Evolutionary conservation across 768 basidiomycete species (phyloP).

Genomic region (Auricularia heimuer): DNA sequence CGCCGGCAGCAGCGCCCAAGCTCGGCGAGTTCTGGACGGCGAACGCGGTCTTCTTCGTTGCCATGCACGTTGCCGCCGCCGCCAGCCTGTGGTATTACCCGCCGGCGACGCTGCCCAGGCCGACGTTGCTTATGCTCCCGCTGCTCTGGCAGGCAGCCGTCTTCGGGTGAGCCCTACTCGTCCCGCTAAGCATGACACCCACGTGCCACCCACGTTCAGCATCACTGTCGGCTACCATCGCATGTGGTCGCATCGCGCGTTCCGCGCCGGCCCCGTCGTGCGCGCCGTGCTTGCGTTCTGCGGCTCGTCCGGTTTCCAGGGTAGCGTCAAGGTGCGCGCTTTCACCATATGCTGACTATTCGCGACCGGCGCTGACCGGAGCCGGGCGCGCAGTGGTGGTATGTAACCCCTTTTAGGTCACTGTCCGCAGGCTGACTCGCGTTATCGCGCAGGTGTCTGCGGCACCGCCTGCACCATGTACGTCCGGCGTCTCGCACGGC

Average conservation of each 20-base stretch:
- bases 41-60: constrained; percentile 48
- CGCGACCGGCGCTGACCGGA: background rate
- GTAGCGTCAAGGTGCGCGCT: constrained; percentile 56
- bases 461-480: constrained; percentile 70
- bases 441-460: constrained; percentile 41
- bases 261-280: constrained; percentile 46
- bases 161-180: constrained; percentile 44
- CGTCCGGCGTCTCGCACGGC: constrained; percentile 13
- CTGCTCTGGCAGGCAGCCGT: constrained; percentile 59
- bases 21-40: constrained; percentile 45
- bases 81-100: constrained; percentile 45
- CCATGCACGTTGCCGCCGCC: constrained; percentile 46
- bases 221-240: constrained; percentile 53
- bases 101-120: constrained; percentile 29
- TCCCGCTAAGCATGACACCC: background rate
- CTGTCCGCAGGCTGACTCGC: too few relatives aligned
- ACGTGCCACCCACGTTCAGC: background rate
- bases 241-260: constrained; percentile 67
- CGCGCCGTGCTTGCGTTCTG: constrained; percentile 51
- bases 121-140: constrained; percentile 44
- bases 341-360: constrained; percentile 9
- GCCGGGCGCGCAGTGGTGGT: constrained; percentile 34
- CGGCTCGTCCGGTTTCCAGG: constrained; percentile 69
- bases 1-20: background rate
- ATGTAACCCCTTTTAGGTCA: too few relatives aligned